Conservation (phyloP, 2,329 filamentous ascomycete species). For the Rutstroemia sp. region DNA sequence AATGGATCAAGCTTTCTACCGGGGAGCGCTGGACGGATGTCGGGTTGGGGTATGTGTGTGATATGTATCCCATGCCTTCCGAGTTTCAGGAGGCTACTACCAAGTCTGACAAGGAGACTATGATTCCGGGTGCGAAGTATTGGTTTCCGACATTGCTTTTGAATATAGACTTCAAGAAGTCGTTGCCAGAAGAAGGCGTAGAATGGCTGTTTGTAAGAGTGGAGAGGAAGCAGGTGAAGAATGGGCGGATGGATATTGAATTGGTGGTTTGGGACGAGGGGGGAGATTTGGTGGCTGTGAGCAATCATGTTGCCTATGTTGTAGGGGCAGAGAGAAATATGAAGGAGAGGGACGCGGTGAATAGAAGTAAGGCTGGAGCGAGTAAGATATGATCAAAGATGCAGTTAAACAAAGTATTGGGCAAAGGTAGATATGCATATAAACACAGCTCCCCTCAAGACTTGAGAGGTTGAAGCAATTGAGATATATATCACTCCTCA, state of each 20-base stretch:
- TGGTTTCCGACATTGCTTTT: constrained; percentile 54
- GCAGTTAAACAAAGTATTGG: neutral
- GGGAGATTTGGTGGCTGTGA: constrained; percentile 60
- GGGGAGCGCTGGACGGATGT: constrained; percentile 55
- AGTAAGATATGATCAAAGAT: neutral
- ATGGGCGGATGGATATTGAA: constrained; percentile 70
- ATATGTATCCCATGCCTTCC: constrained; percentile 48
- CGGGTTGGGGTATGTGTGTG: constrained; percentile 56
- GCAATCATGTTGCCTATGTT: constrained; percentile 60
- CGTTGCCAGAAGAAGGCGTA: constrained; percentile 57
- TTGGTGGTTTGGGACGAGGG: constrained; percentile 56
- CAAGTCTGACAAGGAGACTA: constrained; percentile 24
- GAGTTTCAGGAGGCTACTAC: neutral
- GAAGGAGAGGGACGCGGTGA: constrained; percentile 17
- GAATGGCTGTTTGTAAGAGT: constrained; percentile 66
- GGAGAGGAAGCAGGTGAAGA: constrained; percentile 57
- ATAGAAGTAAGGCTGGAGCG: constrained; percentile 16
- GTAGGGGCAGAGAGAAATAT: constrained; percentile 56
- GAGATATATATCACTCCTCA: neutral
- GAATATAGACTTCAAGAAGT: constrained; percentile 71
- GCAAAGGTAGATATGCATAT: neutral
- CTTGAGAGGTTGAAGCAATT: too few relatives aligned
- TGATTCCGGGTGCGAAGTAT: constrained; percentile 21
- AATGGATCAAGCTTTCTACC: constrained; percentile 59
- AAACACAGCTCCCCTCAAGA: too few relatives aligned